These are phyloP conservation scores for Aristolochia fimbriata DNA, from an alignment of 164 flowering plant species.

Conservation along the genomic window DNA sequence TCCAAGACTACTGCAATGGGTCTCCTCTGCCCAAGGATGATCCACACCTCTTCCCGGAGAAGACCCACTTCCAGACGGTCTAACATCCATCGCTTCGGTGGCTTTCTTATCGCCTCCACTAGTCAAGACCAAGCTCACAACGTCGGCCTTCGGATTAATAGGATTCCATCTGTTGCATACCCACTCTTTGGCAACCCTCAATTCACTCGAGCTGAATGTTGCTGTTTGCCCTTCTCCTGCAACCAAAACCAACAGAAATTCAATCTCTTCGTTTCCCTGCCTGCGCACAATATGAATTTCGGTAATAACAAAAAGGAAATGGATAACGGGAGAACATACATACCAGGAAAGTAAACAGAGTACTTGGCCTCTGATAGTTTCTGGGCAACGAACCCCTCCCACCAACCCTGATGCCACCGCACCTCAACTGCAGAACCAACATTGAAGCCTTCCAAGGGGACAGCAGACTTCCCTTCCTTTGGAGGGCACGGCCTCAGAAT, in stretches of 20 bases:
- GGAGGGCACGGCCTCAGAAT: conserved; percentile 46
- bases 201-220: conserved; percentile 19
- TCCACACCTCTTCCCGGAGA: not conserved
- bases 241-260: conserved; percentile 1
- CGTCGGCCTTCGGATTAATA: conserved; percentile 41
- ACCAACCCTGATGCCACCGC: conserved; percentile 91
- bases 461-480: conserved; percentile 18
- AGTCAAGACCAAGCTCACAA: conserved; percentile 23
- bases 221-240: conserved; percentile 50
- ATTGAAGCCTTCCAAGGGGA: conserved; percentile 8
- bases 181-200: conserved; percentile 80
- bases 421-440: conserved; percentile 70
- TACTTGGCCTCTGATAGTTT: conserved; percentile 35
- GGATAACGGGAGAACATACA: not conserved
- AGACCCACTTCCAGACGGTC: not conserved
- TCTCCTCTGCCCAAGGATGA: not conserved
- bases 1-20: conserved; percentile 1
- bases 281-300: no score
- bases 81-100: conserved; percentile 1
- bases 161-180: conserved; percentile 38
- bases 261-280: no score
- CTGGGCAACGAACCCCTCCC: conserved; percentile 84
- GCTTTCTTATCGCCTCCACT: conserved; percentile 8
- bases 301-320: not conserved
- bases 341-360: conserved; percentile 73